A percentile compares a stretch with the other conserved stretches of the same genome.
Conservation (phyloP, 1,139 yeast species). For the Suhomyces choctaworum region DNA sequence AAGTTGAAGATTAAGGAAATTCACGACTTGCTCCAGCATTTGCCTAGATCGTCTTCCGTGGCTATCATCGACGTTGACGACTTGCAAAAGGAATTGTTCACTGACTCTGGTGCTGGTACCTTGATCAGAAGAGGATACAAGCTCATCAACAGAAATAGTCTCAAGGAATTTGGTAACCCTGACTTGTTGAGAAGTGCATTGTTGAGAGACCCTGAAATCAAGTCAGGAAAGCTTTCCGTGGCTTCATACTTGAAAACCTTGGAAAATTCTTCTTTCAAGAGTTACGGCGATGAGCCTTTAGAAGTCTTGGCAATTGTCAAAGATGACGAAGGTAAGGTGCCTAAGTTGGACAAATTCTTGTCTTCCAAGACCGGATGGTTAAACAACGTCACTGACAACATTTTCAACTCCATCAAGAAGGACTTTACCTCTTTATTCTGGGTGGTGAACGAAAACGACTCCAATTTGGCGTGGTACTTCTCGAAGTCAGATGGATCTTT, state of each 20-base stretch:
- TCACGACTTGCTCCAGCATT: constrained; percentile 86
- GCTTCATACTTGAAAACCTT: constrained; percentile 79
- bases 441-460: constrained; percentile 88
- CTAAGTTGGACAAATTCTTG: constrained; percentile 84
- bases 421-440: constrained; percentile 78
- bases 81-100: constrained; percentile 92
- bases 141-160: constrained; percentile 66
- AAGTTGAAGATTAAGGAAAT: constrained; percentile 95
- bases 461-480: constrained; percentile 90
- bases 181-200: constrained; percentile 77
- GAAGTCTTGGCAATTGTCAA: constrained; percentile 89
- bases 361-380: constrained; percentile 94
- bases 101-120: constrained; percentile 99
- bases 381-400: constrained; percentile 93
- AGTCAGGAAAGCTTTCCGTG: constrained; percentile 69
- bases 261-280: constrained; percentile 63
- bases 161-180: constrained; percentile 72
- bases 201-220: constrained; percentile 73
- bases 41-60: constrained; percentile 96
- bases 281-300: constrained; percentile 94
- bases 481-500: constrained; percentile 92
- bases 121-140: constrained; percentile 96
- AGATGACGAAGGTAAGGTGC: constrained; percentile 43
- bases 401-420: constrained; percentile 77
- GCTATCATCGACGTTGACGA: constrained; percentile 95